Percentiles rank a stretch among this genome's conserved stretches.
phyloP scores from a whole-genome alignment of 2,329 filamentous ascomycete genomes.

The Fusarium foetens region DNA sequence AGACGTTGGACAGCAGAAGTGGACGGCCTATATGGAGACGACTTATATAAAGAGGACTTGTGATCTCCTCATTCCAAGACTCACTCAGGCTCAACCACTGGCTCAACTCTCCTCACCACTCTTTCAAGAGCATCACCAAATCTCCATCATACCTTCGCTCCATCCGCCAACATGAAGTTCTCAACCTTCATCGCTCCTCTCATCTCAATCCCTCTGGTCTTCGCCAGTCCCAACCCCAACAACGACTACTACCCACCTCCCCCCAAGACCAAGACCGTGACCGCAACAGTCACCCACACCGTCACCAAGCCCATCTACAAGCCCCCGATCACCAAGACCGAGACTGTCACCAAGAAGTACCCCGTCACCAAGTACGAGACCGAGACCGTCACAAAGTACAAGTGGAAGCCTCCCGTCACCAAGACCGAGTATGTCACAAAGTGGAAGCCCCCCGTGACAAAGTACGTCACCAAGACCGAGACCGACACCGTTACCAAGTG shows the following conservation, averaged over 20 bases:
- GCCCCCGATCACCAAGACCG: conserved; percentile 26
- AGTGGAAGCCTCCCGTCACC: conserved; percentile 17
- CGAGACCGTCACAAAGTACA: conserved; percentile 21
- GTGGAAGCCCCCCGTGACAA: conserved; percentile 13
- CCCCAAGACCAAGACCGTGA: conserved; percentile 27
- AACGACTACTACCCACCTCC: conserved; percentile 1
- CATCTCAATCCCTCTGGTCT: conserved; percentile 16
- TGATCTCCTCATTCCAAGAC: neutral
- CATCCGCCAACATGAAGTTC: conserved; percentile 30
- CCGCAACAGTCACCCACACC: conserved; percentile 22
- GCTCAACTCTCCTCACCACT: conserved; percentile 6
- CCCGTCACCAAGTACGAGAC: conserved; percentile 13
- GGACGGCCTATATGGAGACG: neutral
- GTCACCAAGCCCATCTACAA: conserved; percentile 27
- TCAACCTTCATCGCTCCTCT: conserved; percentile 16
- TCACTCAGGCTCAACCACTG: conserved; percentile 6
- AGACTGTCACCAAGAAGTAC: conserved; percentile 24
- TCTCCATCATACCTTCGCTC: neutral
- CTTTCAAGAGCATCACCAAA: neutral
- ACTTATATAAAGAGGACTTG: conserved; percentile 7
- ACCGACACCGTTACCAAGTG: conserved; percentile 1
- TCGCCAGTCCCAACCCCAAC: conserved; percentile 20
- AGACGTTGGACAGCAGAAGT: neutral
- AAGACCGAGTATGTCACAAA: conserved; percentile 25
- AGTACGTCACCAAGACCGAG: conserved; percentile 13